Evolutionary conservation across 23 red algal genomes (phyloP), one percentile per base, ranked within the genome.

Genomic region (Gracilaria gracilis): DNA sequence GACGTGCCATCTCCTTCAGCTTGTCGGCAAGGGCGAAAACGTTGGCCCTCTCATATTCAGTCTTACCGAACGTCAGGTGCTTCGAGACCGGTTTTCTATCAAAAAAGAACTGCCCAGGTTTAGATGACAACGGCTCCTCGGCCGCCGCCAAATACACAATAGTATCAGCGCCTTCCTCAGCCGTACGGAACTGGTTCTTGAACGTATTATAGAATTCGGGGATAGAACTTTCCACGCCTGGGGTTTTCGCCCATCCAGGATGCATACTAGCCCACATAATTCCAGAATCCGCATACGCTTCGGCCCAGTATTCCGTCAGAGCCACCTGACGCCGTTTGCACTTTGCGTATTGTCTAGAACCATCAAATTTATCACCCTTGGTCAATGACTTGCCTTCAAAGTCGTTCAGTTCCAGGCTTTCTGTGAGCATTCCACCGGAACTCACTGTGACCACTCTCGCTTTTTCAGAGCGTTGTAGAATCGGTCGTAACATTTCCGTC

Each of bases 391-490:
- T 69, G 23, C 83, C 86, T 55, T 87, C 78, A 51, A 93, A 80
- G 31, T 89, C 90, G 0, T 97, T 69, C 9, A 88, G 76, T 49
- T 81, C 92, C 38, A 98, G 32, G 4, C 36, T 37, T 83, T 95
- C 92, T 31, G 96, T 98, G 34, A 98, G 71, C 96, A 98, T 98
- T 21, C 96, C 96, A 12, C 83, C 96, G 16, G 91, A 94, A 46
- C 82, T 88, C 46, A 98, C 96, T 20, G 93, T 90, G 0, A 98
- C 88, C 0, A 98, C 96, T 27, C 89, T 25, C 0, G 58, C 65
- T 12, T 82, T 62, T 9, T 47, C 42, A 2, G 50, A 53, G 0
- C 73, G 27, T 14, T 93, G 29, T 59, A 95, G 38, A n/a, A 42
- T 32, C 59, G 96, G 96, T 50, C 78, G 36, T 58, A 98, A 50